phyloP scores from a whole-genome alignment of 2,329 filamentous ascomycete genomes.

The Mycosphaerella sp. region DNA sequence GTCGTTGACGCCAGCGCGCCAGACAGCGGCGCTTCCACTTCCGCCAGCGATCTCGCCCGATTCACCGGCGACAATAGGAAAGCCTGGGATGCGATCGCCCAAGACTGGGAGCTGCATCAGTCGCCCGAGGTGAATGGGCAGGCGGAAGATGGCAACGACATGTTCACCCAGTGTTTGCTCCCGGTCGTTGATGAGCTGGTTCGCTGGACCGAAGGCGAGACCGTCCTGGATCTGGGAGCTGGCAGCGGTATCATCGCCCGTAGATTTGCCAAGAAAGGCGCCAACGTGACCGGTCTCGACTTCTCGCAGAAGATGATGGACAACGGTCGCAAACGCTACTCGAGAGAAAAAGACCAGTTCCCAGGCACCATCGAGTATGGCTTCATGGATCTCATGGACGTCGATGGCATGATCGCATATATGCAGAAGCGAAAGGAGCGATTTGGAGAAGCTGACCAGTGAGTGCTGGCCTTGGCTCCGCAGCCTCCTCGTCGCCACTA shows the following conservation, averaged over 20 bases:
- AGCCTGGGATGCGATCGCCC: constrained; percentile 41
- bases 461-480: not conserved
- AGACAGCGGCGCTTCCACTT: constrained; percentile 2
- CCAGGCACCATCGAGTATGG: constrained; percentile 29
- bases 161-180: constrained; percentile 41
- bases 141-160: constrained; percentile 38
- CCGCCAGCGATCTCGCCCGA: not conserved
- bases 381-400: constrained; percentile 39
- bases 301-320: constrained; percentile 41
- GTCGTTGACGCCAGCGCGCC: constrained; percentile 2
- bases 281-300: constrained; percentile 43
- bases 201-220: constrained; percentile 24
- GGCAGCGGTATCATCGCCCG: constrained; percentile 47
- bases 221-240: constrained; percentile 46
- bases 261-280: constrained; percentile 38
- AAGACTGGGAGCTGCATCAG: constrained; percentile 38
- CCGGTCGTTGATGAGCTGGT: constrained; percentile 40
- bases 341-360: constrained; percentile 9
- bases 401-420: constrained; percentile 31
- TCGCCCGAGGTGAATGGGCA: constrained; percentile 14
- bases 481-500: not conserved
- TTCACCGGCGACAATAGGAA: constrained; percentile 15
- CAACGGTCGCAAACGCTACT: constrained; percentile 29
- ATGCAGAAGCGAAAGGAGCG: constrained; percentile 18
- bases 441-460: not conserved